Conservation (phyloP, 1,139 yeast genomes). For the Candida sp. region DNA sequence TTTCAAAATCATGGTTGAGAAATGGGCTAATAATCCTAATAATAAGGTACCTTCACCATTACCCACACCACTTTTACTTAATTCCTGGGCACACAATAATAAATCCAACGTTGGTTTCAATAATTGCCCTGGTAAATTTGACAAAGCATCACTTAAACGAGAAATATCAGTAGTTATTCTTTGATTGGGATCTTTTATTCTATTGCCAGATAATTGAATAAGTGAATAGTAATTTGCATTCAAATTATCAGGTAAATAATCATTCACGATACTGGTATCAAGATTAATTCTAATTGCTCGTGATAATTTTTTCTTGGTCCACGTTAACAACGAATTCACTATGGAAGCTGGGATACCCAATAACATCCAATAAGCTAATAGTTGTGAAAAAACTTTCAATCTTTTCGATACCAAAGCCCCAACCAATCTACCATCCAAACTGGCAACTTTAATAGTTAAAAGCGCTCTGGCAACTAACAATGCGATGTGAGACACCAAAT, state of each 20-base stretch:
- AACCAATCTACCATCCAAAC: slow-evolving; percentile 82
- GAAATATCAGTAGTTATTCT: slow-evolving; percentile 78
- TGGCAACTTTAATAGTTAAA: slow-evolving; percentile 79
- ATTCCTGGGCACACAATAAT: slow-evolving; percentile 76
- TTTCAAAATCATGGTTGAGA: slow-evolving; percentile 71
- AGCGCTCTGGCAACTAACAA: slow-evolving; percentile 68
- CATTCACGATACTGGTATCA: slow-evolving; percentile 60
- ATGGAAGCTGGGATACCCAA: slow-evolving; percentile 86
- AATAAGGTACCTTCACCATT: slow-evolving; percentile 84
- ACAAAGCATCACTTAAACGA: slow-evolving; percentile 67
- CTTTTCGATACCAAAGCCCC: slow-evolving; percentile 76
- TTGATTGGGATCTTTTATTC: slow-evolving; percentile 76
- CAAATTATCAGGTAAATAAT: slow-evolving; percentile 62
- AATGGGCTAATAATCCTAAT: slow-evolving; percentile 76
- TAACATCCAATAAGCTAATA: slow-evolving; percentile 75
- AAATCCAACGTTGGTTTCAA: slow-evolving; percentile 84
- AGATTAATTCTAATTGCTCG: slow-evolving; percentile 63
- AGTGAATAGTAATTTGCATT: slow-evolving; percentile 45
- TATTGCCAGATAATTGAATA: slow-evolving; percentile 53
- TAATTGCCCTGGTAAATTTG: slow-evolving; percentile 81
- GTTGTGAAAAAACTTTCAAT: slow-evolving; percentile 59
- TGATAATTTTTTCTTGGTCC: slow-evolving; percentile 68
- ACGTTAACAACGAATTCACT: slow-evolving; percentile 70
- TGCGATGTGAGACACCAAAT: slow-evolving; percentile 54
- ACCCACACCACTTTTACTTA: slow-evolving; percentile 71